Percentiles rank a stretch among this genome's conserved stretches.
Conservation (phyloP, 2,329 filamentous ascomycete species). For the Chrysoporthe puriensis region DNA sequence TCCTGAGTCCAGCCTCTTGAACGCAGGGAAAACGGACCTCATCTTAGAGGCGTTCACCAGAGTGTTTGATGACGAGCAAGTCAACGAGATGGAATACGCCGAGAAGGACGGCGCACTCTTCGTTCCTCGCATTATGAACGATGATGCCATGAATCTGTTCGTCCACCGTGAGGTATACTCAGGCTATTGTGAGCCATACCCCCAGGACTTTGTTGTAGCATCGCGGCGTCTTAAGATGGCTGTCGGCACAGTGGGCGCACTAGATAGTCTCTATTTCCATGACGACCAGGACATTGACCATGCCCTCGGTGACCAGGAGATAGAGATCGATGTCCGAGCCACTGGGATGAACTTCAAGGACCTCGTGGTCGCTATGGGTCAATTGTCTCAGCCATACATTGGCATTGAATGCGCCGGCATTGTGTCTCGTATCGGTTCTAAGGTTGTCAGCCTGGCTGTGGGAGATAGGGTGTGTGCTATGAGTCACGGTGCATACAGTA, state of each 20-base stretch:
- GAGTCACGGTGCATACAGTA: conserved; percentile 9
- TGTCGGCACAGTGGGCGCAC: conserved; percentile 19
- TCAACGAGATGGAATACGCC: conserved; percentile 35
- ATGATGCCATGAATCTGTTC: conserved; percentile 33
- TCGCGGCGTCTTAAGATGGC: conserved; percentile 30
- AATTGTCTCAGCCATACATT: conserved; percentile 32
- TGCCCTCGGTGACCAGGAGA: conserved; percentile 32
- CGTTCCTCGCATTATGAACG: conserved; percentile 34
- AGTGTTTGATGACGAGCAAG: conserved; percentile 27
- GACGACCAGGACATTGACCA: conserved; percentile 18
- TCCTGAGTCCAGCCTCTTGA: conserved; percentile 28
- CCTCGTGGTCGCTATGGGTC: conserved; percentile 40
- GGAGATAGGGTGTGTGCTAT: conserved; percentile 30
- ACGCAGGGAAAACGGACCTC: conserved; percentile 26
- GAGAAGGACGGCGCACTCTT: conserved; percentile 34
- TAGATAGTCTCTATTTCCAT: conserved; percentile 26
- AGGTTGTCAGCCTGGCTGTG: conserved; percentile 17
- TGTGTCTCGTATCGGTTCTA: conserved; percentile 28
- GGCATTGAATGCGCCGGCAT: conserved; percentile 36
- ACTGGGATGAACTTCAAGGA: conserved; percentile 35
- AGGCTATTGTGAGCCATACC: conserved; percentile 30
- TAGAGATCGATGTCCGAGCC: conserved; percentile 34
- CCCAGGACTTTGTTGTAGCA: conserved; percentile 30
- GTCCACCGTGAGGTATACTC: conserved; percentile 32
- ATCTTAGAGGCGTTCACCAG: conserved; percentile 31